Percentiles rank a stretch among this genome's conserved stretches.
phyloP scores from a whole-genome alignment of 805 yeast species.

The Isabelozyma rhagii region DNA sequence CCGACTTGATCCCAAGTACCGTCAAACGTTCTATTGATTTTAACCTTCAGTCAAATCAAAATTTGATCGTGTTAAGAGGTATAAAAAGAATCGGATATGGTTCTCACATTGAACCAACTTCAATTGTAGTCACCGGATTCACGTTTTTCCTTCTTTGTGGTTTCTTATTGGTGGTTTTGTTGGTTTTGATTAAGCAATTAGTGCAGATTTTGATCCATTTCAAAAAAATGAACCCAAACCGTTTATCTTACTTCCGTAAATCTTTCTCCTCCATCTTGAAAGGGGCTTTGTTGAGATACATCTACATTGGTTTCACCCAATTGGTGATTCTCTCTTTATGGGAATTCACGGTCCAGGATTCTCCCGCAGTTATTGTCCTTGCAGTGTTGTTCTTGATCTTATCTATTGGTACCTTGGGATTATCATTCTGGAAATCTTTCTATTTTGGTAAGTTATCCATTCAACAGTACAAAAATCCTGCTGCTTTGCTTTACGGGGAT shows the following conservation, averaged over 20 bases:
- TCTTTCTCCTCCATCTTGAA: slow-evolving; percentile 63
- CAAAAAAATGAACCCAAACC: slow-evolving; percentile 48
- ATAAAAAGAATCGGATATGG: slow-evolving; percentile 78
- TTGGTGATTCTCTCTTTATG: slow-evolving; percentile 74
- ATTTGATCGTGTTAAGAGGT: slow-evolving; percentile 76
- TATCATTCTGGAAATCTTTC: slow-evolving; percentile 64
- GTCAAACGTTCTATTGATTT: slow-evolving; percentile 29
- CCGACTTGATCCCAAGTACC: slow-evolving; percentile 1
- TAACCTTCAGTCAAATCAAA: slow-evolving; percentile 48
- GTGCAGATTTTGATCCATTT: slow-evolving; percentile 46
- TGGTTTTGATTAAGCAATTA: slow-evolving; percentile 52
- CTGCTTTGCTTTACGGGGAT: slow-evolving; percentile 83
- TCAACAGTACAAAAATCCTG: slow-evolving; percentile 68
- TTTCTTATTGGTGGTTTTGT: slow-evolving; percentile 61
- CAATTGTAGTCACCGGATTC: slow-evolving; percentile 82
- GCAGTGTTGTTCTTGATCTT: slow-evolving; percentile 70
- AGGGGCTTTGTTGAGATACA: slow-evolving; percentile 75
- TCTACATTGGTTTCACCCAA: slow-evolving; percentile 84
- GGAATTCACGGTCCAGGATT: slow-evolving; percentile 81
- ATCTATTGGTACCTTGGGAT: slow-evolving; percentile 56
- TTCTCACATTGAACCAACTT: slow-evolving; percentile 76
- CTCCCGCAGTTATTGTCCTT: slow-evolving; percentile 83
- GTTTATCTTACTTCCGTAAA: slow-evolving; percentile 47
- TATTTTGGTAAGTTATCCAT: slow-evolving; percentile 63
- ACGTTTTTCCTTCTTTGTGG: slow-evolving; percentile 81